Evolutionary conservation across 2,329 filamentous ascomycete genomes (phyloP).

Genomic region (Lachnellula hyalina): DNA sequence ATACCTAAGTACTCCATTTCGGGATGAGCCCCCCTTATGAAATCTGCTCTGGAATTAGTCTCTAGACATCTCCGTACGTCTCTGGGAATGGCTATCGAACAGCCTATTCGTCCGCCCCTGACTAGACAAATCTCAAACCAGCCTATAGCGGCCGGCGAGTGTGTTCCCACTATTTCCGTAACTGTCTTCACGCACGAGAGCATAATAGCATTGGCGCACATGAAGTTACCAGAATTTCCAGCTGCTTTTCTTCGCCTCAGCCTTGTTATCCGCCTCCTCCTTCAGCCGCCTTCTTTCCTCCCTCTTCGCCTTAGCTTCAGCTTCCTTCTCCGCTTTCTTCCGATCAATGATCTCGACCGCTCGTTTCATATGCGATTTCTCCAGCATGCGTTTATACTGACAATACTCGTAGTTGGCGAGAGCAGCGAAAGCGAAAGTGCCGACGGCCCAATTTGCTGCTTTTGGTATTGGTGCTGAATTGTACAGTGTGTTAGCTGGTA

Average conservation of each 20-base stretch:
- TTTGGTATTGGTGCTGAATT: constrained; percentile 51
- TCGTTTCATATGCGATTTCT: constrained; percentile 77
- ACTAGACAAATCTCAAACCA: too few species aligned
- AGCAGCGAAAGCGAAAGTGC: constrained; percentile 65
- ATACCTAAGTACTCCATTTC: too few species aligned
- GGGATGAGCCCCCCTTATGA: too few species aligned
- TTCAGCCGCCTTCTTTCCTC: constrained; percentile 38
- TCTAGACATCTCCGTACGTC: too few species aligned
- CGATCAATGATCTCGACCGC: constrained; percentile 76
- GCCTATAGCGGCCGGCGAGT: too few species aligned
- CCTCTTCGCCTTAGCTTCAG: constrained; percentile 35
- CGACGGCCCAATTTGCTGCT: constrained; percentile 82
- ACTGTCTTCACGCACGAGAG: neutral
- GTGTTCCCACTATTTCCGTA: too few species aligned
- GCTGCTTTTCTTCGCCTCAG: constrained; percentile 23
- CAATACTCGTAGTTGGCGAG: constrained; percentile 79
- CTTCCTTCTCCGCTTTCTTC: constrained; percentile 62
- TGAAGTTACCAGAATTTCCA: constrained; percentile 31
- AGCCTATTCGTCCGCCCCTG: too few species aligned
- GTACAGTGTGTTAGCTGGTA: neutral
- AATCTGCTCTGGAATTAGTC: too few species aligned
- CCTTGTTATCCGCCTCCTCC: constrained; percentile 37
- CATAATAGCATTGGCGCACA: constrained; percentile 6
- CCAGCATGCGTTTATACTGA: constrained; percentile 65
- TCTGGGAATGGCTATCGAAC: too few species aligned